Evolutionary conservation across 73 alveolate species (phyloP).

Genomic region (Chromera velia): DNA sequence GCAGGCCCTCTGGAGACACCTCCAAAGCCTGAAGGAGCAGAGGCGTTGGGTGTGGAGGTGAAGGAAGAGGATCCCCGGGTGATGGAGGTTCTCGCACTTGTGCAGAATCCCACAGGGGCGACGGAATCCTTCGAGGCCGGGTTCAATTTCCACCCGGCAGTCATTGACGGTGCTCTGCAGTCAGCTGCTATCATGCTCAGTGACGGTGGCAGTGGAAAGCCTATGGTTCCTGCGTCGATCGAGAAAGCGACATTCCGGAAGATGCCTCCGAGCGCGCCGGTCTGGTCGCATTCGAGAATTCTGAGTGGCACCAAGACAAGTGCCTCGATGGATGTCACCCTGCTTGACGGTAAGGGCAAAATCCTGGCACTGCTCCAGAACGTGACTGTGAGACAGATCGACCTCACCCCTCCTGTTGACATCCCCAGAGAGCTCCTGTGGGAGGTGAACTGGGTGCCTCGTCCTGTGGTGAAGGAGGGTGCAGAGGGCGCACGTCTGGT

Average conservation of each 20-base stretch:
- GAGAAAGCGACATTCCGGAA: no score
- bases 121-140: neutral
- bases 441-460: neutral
- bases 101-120: neutral
- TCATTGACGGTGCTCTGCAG: conserved; percentile 13
- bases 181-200: neutral
- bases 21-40: no score
- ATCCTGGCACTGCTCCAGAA: neutral
- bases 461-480: neutral
- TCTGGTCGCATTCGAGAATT: no score
- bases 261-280: no score
- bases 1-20: no score
- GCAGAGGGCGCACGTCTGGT: no score
- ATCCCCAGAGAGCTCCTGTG: neutral
- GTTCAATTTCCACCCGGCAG: neutral
- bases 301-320: neutral
- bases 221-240: no score
- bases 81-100: neutral
- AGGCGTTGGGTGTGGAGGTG: no score
- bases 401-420: neutral
- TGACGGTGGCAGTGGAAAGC: no score
- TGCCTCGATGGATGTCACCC: neutral
- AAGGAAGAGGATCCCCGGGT: neutral
- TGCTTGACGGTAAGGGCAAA: neutral
- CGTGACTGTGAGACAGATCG: neutral